Conservation (phyloP, 768 basidiomycete species). For the Boletus pseudo-olivaceus region DNA sequence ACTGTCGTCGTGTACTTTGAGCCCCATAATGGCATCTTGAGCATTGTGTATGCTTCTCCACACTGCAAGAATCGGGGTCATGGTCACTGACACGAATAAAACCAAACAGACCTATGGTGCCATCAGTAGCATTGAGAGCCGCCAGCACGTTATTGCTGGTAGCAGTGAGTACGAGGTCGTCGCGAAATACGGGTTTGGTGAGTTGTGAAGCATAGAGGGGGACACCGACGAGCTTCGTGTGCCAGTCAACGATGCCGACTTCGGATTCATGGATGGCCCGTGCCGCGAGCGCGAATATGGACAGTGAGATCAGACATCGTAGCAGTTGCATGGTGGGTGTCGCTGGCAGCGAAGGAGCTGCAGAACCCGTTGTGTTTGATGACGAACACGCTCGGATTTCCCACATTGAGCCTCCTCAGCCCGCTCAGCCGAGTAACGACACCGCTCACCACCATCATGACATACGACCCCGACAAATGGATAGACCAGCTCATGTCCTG, state of each 20-base stretch:
- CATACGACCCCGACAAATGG: conserved; percentile 69
- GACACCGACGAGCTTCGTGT: conserved; percentile 71
- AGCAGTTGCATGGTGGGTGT: conserved; percentile 15
- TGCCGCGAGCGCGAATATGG: conserved; percentile 22
- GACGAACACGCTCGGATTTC: conserved; percentile 3
- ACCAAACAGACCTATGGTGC: conserved; percentile 56
- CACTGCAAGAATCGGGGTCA: conserved; percentile 36
- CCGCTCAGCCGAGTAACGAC: neutral
- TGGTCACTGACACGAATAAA: conserved; percentile 2
- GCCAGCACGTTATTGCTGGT: conserved; percentile 78
- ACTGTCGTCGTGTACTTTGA: conserved; percentile 59
- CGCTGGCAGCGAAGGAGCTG: neutral
- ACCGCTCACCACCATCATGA: conserved; percentile 21
- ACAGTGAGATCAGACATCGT: conserved; percentile 17
- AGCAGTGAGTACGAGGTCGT: conserved; percentile 58
- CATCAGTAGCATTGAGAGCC: conserved; percentile 62
- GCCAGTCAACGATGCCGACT: conserved; percentile 85
- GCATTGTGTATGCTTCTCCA: conserved; percentile 82
- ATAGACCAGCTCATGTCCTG: conserved; percentile 85
- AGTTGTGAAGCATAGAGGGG: conserved; percentile 50
- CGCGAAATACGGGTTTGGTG: conserved; percentile 60
- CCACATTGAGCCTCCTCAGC: conserved; percentile 11
- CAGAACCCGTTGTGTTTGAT: neutral
- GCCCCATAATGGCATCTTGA: conserved; percentile 64
- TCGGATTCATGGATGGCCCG: conserved; percentile 67